A percentile compares a stretch with the other conserved stretches of the same genome.
phyloP scores from a whole-genome alignment of 176 grass and related monocot species.

The Carex pumila region DNA sequence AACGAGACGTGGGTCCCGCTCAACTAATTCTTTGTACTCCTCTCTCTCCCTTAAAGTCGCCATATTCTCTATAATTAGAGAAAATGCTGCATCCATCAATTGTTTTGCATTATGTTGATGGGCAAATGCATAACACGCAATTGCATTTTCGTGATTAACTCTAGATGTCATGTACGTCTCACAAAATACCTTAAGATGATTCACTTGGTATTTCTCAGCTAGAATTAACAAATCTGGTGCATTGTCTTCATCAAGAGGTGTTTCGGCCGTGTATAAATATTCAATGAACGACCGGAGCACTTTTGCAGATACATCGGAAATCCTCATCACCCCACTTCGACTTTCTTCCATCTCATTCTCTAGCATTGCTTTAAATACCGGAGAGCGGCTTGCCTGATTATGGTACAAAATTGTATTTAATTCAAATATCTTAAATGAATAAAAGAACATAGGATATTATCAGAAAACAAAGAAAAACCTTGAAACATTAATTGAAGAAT shows the following conservation, averaged over 20 bases:
- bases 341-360: slow-evolving; percentile 98
- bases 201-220: slow-evolving; percentile 90
- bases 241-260: slow-evolving; percentile 62
- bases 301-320: slow-evolving; percentile 61
- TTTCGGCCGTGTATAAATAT: slow-evolving; percentile 78
- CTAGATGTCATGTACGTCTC: slow-evolving; percentile 88
- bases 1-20: slow-evolving; percentile 82
- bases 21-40: slow-evolving; percentile 86
- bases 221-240: slow-evolving; percentile 72
- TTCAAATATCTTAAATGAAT: background rate
- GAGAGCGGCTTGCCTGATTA: slow-evolving; percentile 69
- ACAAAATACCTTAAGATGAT: slow-evolving; percentile 70
- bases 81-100: slow-evolving; percentile 65
- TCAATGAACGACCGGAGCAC: slow-evolving; percentile 68
- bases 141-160: slow-evolving; percentile 74
- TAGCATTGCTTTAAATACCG: slow-evolving; percentile 95
- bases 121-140: slow-evolving; percentile 58
- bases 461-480: background rate
- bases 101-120: slow-evolving; percentile 75
- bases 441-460: background rate
- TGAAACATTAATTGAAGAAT: background rate
- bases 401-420: background rate
- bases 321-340: slow-evolving; percentile 81
- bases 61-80: slow-evolving; percentile 68
- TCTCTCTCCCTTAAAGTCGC: slow-evolving; percentile 49